Percentiles rank a stretch among this genome's conserved stretches.
Evolutionary conservation across 23 red algal species (phyloP).

Genomic region (Gracilaria caudata): DNA sequence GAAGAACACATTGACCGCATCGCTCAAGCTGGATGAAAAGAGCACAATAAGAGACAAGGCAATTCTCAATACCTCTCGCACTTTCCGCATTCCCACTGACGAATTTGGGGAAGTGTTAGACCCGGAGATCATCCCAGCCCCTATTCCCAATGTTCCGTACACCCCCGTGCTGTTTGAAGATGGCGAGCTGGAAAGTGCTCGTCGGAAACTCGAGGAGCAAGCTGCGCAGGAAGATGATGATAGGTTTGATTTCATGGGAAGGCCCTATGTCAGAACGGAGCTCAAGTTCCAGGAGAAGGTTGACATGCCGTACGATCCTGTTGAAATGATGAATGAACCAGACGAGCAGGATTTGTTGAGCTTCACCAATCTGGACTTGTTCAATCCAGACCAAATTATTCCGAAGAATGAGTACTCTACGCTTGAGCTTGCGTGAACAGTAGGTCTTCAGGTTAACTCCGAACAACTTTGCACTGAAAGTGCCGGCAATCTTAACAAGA

Average conservation of each 20-base stretch:
- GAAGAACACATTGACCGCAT: background rate
- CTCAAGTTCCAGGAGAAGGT: conserved; percentile 15
- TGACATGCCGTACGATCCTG: conserved; percentile 12
- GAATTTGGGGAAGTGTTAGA: conserved; percentile 1
- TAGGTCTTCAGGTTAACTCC: background rate
- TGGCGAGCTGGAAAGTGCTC: conserved; percentile 12
- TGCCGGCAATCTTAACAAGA: background rate
- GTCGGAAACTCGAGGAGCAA: conserved; percentile 12
- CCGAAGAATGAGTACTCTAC: conserved; percentile 23
- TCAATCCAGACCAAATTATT: conserved; percentile 29
- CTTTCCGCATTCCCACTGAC: conserved; percentile 3
- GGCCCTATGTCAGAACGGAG: conserved; percentile 12
- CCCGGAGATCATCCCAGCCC: conserved; percentile 21
- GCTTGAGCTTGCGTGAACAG: background rate
- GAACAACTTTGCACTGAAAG: background rate
- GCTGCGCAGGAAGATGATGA: conserved; percentile 12
- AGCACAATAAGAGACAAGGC: background rate
- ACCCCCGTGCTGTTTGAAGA: conserved; percentile 29
- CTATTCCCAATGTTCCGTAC: conserved; percentile 1
- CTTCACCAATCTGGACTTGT: conserved; percentile 15
- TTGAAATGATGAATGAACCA: conserved; percentile 20
- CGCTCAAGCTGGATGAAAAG: conserved; percentile 3
- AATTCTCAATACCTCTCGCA: conserved; percentile 1
- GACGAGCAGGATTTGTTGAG: background rate
- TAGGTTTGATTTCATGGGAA: conserved; percentile 18